Evolutionary conservation across 1,284 basidiomycete species (phyloP).

Genomic region (Cryptococcus amylolentus): DNA sequence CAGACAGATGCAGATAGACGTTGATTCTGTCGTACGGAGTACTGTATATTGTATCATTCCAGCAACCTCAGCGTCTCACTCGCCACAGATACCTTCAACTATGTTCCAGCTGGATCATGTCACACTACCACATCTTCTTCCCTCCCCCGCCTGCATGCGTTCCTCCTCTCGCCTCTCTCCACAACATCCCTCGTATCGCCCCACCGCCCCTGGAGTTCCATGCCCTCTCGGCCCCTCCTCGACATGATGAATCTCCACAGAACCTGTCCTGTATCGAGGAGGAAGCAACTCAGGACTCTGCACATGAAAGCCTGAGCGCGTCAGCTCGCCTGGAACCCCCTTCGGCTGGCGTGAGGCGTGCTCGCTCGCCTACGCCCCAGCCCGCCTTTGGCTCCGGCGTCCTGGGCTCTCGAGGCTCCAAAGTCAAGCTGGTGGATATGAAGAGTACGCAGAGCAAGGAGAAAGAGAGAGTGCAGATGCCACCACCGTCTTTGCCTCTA

Average conservation of each 20-base stretch:
- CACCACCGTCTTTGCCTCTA: too few relatives aligned
- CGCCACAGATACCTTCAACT: neutral
- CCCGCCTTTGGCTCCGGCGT: neutral
- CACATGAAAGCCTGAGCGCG: neutral
- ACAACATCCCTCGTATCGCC: neutral
- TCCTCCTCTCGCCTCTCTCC: neutral
- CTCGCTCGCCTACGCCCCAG: neutral
- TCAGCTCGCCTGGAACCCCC: neutral
- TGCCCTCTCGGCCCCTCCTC: neutral
- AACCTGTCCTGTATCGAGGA: neutral
- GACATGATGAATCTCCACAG: too few relatives aligned
- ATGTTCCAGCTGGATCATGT: constrained; percentile 2
- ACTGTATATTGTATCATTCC: too few relatives aligned
- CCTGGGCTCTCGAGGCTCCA: neutral
- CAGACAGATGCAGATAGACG: too few relatives aligned
- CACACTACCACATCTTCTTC: constrained; percentile 16
- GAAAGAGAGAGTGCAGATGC: too few relatives aligned
- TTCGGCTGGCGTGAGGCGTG: neutral
- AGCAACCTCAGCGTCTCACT: too few relatives aligned
- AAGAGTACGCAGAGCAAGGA: neutral
- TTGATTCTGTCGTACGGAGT: too few relatives aligned
- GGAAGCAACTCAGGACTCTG: neutral
- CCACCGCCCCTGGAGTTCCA: neutral
- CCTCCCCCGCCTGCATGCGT: constrained; percentile 7
- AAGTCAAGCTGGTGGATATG: neutral